Percentiles rank a stretch among this genome's conserved stretches.
Evolutionary conservation across 1,139 yeast species (phyloP).

Genomic region (Sugiyamaella pinicola): DNA sequence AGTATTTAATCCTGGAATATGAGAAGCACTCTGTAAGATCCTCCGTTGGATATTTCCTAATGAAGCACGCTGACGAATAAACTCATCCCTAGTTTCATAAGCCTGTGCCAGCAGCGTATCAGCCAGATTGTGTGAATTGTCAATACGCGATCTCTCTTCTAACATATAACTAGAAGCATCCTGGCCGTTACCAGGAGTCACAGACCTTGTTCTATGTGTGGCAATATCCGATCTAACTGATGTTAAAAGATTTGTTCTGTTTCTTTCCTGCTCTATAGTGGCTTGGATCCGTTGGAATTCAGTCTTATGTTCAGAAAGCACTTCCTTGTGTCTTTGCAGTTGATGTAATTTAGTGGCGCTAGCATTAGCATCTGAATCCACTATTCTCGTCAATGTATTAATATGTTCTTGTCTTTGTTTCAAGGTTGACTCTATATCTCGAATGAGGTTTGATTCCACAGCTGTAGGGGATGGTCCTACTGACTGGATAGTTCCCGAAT

Average conservation of each 20-base stretch:
- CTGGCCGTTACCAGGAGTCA: slow-evolving; percentile 36
- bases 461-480: slow-evolving; percentile 51
- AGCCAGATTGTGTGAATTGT: slow-evolving; percentile 71
- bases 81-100: slow-evolving; percentile 83
- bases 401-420: slow-evolving; percentile 47
- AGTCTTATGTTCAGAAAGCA: slow-evolving; percentile 66
- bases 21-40: slow-evolving; percentile 60
- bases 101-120: slow-evolving; percentile 83
- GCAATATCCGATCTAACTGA: slow-evolving; percentile 79
- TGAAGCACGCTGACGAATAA: slow-evolving; percentile 67
- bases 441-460: slow-evolving; percentile 50
- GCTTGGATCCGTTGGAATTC: slow-evolving; percentile 62
- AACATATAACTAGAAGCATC: slow-evolving; percentile 68
- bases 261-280: slow-evolving; percentile 71
- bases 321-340: slow-evolving; percentile 78
- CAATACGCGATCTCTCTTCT: slow-evolving; percentile 74
- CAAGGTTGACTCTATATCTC: slow-evolving; percentile 23
- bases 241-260: slow-evolving; percentile 69
- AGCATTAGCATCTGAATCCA: slow-evolving; percentile 61
- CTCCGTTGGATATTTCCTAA: slow-evolving; percentile 66
- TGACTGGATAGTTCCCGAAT: slow-evolving; percentile 56
- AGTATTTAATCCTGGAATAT: slow-evolving; percentile 81
- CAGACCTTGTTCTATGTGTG: slow-evolving; percentile 52
- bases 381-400: slow-evolving; percentile 46
- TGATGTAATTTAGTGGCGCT: slow-evolving; percentile 80